Conservation (phyloP, 805 yeast species). For the Zygoascus biomembranicola region DNA sequence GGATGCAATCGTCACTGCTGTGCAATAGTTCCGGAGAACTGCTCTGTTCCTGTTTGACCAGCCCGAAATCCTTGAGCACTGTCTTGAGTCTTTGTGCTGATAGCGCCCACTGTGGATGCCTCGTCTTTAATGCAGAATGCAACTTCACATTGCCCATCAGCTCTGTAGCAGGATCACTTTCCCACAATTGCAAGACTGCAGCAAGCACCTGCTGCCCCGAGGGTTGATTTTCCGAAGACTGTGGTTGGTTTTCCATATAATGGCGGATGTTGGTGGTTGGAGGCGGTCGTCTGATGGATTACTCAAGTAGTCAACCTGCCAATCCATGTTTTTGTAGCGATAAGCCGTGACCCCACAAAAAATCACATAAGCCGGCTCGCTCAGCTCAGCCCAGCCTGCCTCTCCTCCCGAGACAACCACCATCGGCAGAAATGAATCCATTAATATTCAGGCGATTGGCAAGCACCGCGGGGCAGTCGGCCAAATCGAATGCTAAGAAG, state of each 20-base stretch:
- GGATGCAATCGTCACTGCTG: neutral
- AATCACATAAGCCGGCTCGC: no score
- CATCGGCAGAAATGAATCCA: no score
- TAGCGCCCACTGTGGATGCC: slow-evolving; percentile 55
- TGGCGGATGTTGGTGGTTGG: neutral
- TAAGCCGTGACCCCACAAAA: no score
- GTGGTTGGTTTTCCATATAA: neutral
- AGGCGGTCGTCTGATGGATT: neutral
- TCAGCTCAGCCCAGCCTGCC: no score
- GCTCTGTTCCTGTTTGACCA: slow-evolving; percentile 17
- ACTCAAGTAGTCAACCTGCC: neutral
- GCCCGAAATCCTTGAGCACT: slow-evolving; percentile 48
- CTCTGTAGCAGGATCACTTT: slow-evolving; percentile 55
- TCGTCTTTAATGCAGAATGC: slow-evolving; percentile 40
- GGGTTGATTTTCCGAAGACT: slow-evolving; percentile 30
- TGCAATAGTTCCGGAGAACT: neutral
- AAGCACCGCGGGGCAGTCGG: neutral
- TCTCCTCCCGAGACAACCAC: no score
- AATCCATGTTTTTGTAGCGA: no score
- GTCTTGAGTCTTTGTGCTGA: slow-evolving; percentile 49
- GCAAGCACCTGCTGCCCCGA: slow-evolving; percentile 51
- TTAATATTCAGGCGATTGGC: neutral
- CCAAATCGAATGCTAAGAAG: neutral
- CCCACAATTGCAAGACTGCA: slow-evolving; percentile 59
- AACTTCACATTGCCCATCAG: slow-evolving; percentile 47